These are phyloP conservation scores for Komagataella ulmi DNA, from an alignment of 805 yeast species.

Conservation along the genomic window DNA sequence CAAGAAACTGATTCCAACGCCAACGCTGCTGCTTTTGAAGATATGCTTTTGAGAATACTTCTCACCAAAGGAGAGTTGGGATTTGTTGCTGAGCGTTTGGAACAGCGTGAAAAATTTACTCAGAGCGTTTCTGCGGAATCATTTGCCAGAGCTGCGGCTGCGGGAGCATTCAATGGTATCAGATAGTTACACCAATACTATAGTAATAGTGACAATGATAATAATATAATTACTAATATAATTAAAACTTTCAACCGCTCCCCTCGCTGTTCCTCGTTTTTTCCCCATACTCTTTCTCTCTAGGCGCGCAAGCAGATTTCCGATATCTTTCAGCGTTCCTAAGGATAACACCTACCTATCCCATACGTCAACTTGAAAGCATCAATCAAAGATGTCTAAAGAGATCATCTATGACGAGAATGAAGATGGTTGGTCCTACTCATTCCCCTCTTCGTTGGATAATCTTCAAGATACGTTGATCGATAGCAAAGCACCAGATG, in stretches of 20 bases:
- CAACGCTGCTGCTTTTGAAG: slow-evolving; percentile 33
- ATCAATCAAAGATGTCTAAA: not conserved
- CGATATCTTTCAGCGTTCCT: not conserved
- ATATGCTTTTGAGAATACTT: slow-evolving; percentile 59
- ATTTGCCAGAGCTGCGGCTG: not conserved
- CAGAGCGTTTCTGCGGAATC: slow-evolving; percentile 18
- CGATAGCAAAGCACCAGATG: not conserved
- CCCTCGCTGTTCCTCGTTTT: not conserved
- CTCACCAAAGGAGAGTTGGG: slow-evolving; percentile 36
- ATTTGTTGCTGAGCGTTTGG: slow-evolving; percentile 45
- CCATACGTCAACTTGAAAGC: not conserved
- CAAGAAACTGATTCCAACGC: slow-evolving; percentile 23
- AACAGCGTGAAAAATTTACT: slow-evolving; percentile 38
- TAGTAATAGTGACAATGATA: not conserved
- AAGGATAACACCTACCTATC: not conserved
- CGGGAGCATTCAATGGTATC: not conserved
- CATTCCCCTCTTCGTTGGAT: slow-evolving; percentile 7
- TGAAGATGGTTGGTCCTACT: slow-evolving; percentile 8
- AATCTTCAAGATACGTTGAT: slow-evolving; percentile 2
- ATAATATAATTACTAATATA: too few relatives aligned
- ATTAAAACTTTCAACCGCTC: too few relatives aligned
- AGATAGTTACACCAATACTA: not conserved
- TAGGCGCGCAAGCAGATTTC: not conserved
- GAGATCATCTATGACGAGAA: not conserved
- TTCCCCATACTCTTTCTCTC: not conserved